These are phyloP conservation scores for Setaria viridis DNA, from an alignment of 202 grass and related monocot genomes.

Conservation along the genomic window DNA sequence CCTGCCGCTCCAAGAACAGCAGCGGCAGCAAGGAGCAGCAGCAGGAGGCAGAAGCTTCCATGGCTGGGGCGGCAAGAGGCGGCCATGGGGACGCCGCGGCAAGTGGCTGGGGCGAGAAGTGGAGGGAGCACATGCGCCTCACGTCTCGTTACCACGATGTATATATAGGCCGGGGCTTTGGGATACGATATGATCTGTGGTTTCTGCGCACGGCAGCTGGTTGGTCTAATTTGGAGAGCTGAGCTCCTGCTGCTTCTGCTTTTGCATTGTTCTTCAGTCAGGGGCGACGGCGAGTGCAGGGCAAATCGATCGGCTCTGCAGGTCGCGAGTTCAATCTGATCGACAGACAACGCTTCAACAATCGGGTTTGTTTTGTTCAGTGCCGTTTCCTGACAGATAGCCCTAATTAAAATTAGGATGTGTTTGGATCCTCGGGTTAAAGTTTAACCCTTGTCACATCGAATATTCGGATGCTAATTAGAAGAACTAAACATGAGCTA, in stretches of 20 bases:
- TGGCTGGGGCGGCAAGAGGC: background rate
- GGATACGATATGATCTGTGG: too few species aligned
- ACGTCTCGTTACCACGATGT: background rate
- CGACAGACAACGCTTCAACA: background rate
- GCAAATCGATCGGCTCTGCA: background rate
- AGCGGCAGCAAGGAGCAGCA: background rate
- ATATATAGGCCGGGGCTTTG: background rate
- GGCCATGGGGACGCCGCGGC: background rate
- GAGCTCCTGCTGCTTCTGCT: background rate
- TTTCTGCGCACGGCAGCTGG: background rate
- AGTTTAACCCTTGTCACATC: too few species aligned
- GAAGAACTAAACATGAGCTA: too few species aligned
- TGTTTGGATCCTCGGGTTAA: too few species aligned
- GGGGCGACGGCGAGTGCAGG: background rate
- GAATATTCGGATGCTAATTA: too few species aligned
- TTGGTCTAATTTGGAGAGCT: background rate
- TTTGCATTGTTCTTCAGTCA: background rate
- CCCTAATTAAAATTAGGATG: too few species aligned
- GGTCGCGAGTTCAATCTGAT: background rate
- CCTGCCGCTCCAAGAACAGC: slow-evolving; percentile 3
- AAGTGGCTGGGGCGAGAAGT: background rate
- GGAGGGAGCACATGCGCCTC: background rate
- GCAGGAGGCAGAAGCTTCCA: slow-evolving; percentile 4
- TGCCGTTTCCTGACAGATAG: background rate
- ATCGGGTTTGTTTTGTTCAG: background rate